Evolutionary conservation across 108 stramenopile species (phyloP), one percentile per base, ranked within the genome.

Genomic region (Mayamaea pseudoterrestris): DNA sequence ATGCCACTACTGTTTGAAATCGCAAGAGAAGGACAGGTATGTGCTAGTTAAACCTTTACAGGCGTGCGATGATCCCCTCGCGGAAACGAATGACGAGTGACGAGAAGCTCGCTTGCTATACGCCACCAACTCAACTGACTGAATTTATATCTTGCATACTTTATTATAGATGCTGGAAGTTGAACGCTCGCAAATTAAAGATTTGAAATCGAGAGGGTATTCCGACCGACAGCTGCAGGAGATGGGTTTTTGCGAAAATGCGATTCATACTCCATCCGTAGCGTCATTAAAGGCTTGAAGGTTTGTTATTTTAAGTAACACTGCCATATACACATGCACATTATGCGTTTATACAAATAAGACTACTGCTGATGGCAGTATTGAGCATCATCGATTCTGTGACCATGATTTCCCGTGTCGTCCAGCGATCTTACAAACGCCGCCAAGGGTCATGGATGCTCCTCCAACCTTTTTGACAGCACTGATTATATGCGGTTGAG

Each of bases 1-100:
- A 80, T 90, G 88, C 88, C 88, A 22, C 55, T 90, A 21, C 62
- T 90, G 34, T 85, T 90, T 60, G 88, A 90, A 66, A 90, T 90
- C 43, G 74, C 69, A 31, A 73, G 88, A 54, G 88, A 90, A 58
- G 78, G 77, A 27, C 66, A 65, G 74, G 86, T 83, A 55, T n/a
- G 81, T 60, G 5, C 20, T n/a, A 7, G n/a, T 35, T 12, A 12
- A 34, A 12, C 18, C 4, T 39, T 39, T 14, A 6, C 5, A 8
- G 5, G 8, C 3, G 20, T 18, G 18, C 16, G 5, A 3, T 6
- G 3, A 39, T 3, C 20, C 8, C 20, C 8, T 14, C 3, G 37
- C 5, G 3, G 3, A 3, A 34, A 34, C 20, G 48, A 6, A 13
- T 20, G 5, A 17, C 5, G 23, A 3, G 31, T 18, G 8, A 34